These are phyloP conservation scores for Globisporangium iwayamae DNA, from an alignment of 352 stramenopile species.

Conservation along the genomic window DNA sequence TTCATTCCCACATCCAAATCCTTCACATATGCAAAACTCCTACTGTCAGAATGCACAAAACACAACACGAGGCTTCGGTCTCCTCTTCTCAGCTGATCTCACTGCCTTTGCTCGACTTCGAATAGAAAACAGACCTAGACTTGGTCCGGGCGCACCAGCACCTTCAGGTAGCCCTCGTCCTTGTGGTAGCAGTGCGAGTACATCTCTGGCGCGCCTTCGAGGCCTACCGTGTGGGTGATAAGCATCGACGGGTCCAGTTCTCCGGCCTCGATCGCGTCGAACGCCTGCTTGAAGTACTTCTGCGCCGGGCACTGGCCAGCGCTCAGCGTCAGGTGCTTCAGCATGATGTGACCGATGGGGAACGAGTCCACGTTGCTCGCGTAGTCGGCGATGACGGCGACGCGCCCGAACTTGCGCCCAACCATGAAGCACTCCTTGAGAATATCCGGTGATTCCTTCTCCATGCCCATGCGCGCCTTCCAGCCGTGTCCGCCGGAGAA, in stretches of 20 bases:
- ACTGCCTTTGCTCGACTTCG: too few species aligned
- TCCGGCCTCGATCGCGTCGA: slow-evolving; percentile 20
- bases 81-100: too few species aligned
- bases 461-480: slow-evolving; percentile 47
- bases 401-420: slow-evolving; percentile 31
- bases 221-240: slow-evolving; percentile 48
- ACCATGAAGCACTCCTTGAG: slow-evolving; percentile 55
- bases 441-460: slow-evolving; percentile 45
- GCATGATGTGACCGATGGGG: slow-evolving; percentile 40
- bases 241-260: slow-evolving; percentile 50
- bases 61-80: neutral
- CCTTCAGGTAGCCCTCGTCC: slow-evolving; percentile 57
- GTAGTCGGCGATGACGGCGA: slow-evolving; percentile 35
- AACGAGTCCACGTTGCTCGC: slow-evolving; percentile 29
- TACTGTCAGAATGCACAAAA: neutral
- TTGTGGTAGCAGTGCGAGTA: slow-evolving; percentile 56
- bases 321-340: slow-evolving; percentile 42
- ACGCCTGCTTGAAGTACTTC: slow-evolving; percentile 30
- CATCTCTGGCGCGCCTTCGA: slow-evolving; percentile 52
- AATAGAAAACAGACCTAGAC: neutral
- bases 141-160: slow-evolving; percentile 45
- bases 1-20: too few species aligned
- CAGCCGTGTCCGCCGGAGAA: slow-evolving; percentile 30
- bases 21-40: too few species aligned
- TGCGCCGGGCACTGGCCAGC: slow-evolving; percentile 32